Evolutionary conservation across 208 protist genomes (phyloP).

Genomic region (Crithidia acanthocephali): DNA sequence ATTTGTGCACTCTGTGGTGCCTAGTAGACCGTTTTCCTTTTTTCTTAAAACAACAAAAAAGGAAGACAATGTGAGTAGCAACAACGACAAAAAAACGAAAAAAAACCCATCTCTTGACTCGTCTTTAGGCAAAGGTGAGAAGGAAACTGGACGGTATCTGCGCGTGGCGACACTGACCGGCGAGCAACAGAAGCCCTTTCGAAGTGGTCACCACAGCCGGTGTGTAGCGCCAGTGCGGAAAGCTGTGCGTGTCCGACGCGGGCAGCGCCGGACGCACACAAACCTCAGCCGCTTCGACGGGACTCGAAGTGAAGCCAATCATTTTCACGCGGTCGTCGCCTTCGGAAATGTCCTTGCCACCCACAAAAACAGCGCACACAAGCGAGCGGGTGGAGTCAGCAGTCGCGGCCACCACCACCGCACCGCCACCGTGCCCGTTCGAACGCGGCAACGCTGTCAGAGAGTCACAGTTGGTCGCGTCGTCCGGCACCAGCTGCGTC

Average conservation of each 20-base stretch:
- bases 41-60: neutral
- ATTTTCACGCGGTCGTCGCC: conserved; percentile 67
- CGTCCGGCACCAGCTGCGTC: conserved; percentile 6
- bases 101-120: neutral
- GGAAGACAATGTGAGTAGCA: neutral
- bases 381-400: neutral
- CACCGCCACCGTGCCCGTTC: conserved; percentile 47
- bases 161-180: conserved; percentile 74
- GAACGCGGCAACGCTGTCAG: conserved; percentile 31
- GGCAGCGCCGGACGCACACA: conserved; percentile 9
- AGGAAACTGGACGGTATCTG: conserved; percentile 39
- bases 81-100: neutral
- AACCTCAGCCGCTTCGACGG: neutral
- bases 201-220: conserved; percentile 39
- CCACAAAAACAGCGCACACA: conserved; percentile 60
- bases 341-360: conserved; percentile 63
- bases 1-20: no score
- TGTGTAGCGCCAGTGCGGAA: conserved; percentile 78
- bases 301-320: conserved; percentile 14
- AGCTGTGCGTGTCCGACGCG: neutral
- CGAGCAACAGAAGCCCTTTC: conserved; percentile 56
- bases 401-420: neutral
- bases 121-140: conserved; percentile 23
- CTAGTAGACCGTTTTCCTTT: no score
- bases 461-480: neutral